Evolutionary conservation across 2,329 filamentous ascomycete species (phyloP).

Genomic region (Malbranchea zuffiana): DNA sequence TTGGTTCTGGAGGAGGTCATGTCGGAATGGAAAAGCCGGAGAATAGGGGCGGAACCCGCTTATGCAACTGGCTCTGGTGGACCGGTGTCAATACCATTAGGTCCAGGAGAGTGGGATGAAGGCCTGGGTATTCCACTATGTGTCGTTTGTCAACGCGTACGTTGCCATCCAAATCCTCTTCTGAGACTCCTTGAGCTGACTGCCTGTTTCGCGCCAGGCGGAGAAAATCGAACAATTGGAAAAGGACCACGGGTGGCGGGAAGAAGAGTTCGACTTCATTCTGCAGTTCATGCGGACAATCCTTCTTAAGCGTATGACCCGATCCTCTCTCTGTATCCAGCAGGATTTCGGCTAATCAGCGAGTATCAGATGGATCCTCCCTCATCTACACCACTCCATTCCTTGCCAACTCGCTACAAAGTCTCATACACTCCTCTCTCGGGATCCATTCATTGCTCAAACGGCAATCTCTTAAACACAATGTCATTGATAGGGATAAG

Average conservation of each 20-base stretch:
- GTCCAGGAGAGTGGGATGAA: slow-evolving; percentile 88
- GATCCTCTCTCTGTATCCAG: slow-evolving; percentile 10
- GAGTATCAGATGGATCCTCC: slow-evolving; percentile 64
- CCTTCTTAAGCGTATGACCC: slow-evolving; percentile 62
- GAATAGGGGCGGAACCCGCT: slow-evolving; percentile 53
- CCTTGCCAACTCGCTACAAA: slow-evolving; percentile 63
- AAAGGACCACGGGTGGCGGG: slow-evolving; percentile 83
- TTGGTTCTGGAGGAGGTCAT: slow-evolving; percentile 80
- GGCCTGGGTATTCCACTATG: slow-evolving; percentile 76
- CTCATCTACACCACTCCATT: slow-evolving; percentile 76
- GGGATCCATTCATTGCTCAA: slow-evolving; percentile 76
- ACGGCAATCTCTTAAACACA: slow-evolving; percentile 69
- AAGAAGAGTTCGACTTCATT: slow-evolving; percentile 93
- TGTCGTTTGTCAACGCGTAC: slow-evolving; percentile 91
- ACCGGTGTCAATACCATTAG: slow-evolving; percentile 63
- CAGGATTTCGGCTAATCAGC: slow-evolving; percentile 3
- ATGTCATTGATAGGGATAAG: slow-evolving; percentile 87
- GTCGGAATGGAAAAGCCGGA: slow-evolving; percentile 64
- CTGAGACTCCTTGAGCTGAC: background rate
- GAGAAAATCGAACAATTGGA: slow-evolving; percentile 87
- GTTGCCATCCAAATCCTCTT: background rate
- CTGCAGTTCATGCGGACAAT: slow-evolving; percentile 86
- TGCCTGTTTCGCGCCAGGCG: slow-evolving; percentile 43
- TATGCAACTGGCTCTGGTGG: slow-evolving; percentile 46
- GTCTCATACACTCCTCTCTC: slow-evolving; percentile 71